Evolutionary conservation across 495 filamentous ascomycete species (phyloP).

Genomic region (Letharia columbiana): DNA sequence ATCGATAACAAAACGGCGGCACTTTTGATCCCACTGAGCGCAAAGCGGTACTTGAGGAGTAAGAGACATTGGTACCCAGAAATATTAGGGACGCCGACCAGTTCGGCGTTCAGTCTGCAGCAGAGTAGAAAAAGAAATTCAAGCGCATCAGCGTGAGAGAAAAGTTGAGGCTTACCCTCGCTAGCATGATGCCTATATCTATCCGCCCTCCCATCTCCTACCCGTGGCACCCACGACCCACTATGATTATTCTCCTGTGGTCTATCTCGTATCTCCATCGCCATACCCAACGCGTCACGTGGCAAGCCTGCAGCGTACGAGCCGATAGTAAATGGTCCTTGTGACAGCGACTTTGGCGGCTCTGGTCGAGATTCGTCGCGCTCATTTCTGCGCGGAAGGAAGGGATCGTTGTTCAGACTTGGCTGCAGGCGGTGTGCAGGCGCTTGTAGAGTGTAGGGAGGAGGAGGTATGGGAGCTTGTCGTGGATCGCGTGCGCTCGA

Average conservation of each 20-base stretch:
- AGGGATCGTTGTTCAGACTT: conserved; percentile 13
- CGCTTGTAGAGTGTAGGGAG: conserved; percentile 19
- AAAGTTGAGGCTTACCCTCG: conserved; percentile 6
- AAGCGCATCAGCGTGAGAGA: neutral
- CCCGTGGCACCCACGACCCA: conserved; percentile 4
- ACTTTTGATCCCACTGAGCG: neutral
- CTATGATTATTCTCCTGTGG: conserved; percentile 3
- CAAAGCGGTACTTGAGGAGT: neutral
- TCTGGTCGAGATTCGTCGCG: conserved; percentile 12
- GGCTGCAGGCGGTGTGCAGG: conserved; percentile 5
- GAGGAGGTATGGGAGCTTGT: conserved; percentile 22
- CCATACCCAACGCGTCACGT: neutral
- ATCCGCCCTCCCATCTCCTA: conserved; percentile 12
- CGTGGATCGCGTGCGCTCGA: conserved; percentile 16
- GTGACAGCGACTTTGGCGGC: neutral
- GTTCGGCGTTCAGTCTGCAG: neutral
- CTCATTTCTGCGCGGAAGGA: conserved; percentile 17
- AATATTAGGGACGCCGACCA: neutral
- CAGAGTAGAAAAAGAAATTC: neutral
- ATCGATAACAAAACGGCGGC: neutral
- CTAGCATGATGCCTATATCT: conserved; percentile 9
- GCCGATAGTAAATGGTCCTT: neutral
- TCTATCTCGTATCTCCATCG: conserved; percentile 11
- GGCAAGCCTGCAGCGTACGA: neutral
- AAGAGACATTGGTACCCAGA: neutral